These are phyloP conservation scores for Abrus pulchellus DNA, from an alignment of 306 rosid species.

Conservation along the genomic window DNA sequence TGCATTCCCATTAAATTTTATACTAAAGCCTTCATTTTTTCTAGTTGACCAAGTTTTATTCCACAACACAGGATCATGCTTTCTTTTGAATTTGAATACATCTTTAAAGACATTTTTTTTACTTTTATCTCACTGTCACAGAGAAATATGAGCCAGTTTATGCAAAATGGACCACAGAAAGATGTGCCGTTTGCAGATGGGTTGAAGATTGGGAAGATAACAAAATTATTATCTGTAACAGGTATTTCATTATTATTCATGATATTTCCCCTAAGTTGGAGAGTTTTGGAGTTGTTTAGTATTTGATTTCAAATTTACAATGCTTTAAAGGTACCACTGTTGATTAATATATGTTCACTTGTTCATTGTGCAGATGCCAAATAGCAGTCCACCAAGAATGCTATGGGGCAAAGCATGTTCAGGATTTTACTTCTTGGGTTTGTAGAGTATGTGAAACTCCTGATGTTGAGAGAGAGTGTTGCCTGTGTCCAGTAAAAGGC, in stretches of 20 bases:
- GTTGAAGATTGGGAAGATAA: conserved; percentile 98
- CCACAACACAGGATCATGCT: conserved; percentile 22
- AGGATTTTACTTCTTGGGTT: conserved; percentile 98
- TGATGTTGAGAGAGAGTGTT: conserved; percentile 85
- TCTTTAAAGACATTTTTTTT: conserved; percentile 41
- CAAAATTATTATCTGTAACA: conserved; percentile 95
- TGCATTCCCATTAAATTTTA: conserved; percentile 30
- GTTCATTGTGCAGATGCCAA: conserved; percentile 77
- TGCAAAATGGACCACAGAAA: conserved; percentile 96
- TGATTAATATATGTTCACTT: conserved; percentile 4
- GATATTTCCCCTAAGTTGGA: conserved; percentile 29
- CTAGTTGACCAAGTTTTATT: conserved; percentile 24
- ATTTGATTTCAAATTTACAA: conserved; percentile 26
- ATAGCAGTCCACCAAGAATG: conserved; percentile 99
- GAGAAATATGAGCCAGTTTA: conserved; percentile 85
- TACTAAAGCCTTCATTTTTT: conserved; percentile 41
- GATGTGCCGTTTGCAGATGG: conserved; percentile 99
- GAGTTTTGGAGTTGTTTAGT: conserved; percentile 21
- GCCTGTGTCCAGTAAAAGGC: conserved; percentile 99
- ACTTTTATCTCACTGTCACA: conserved; percentile 55
- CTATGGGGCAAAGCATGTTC: conserved; percentile 84
- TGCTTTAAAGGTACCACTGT: conserved; percentile 16
- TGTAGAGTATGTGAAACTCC: conserved; percentile 97
- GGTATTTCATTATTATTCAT: conserved; percentile 60
- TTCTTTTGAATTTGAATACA: conserved; percentile 34